Base-by-base conservation (phyloP, 108 stramenopile species). In the Mediolabrus comicus region DNA sequence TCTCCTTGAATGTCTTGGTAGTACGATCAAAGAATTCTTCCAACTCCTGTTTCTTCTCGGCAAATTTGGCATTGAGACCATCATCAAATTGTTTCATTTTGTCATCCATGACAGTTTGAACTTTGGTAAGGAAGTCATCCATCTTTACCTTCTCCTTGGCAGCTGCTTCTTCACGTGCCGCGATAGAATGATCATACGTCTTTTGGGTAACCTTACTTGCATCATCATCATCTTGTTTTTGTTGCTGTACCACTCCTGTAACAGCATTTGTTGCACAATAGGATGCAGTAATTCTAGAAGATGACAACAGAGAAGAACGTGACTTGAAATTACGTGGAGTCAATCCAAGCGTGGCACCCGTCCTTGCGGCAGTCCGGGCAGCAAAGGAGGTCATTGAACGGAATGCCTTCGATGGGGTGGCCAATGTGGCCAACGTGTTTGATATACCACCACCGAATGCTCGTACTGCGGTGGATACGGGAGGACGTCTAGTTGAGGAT, bases 1-100 rank as follows among this genome's bases (percentile, higher is more conserved):
- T 49, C 46, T 49, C 46, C 46, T 49, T 49, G n/a, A 49, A 49
- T 8, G 46, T 49, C 17, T 49, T 49, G 6, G 46, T 16, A 49
- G 46, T 49, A 17, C 22, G 3, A 17, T 49, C 46, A 22, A 49
- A 49, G 2, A 49, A 49, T 22, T 49, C 46, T 17, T 49, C 22
- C 22, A 49, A 8, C 22, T 49, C 46, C 0, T 49, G 46, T 8
- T 49, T 49, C 46, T 49, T 49, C 22, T 49, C 46, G 22, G 46
- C n/a, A 49, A 49, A 49, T 49, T 22, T 49, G 1, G 19, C 19
- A 49, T 49, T 22, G 46, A 49, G 46, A 17, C 10, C 22, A 22
- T 49, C 46, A 49, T 49, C 46, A 49, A 49, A 49, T 49, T 49
- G 46, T 8, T 49, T 49, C 46, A 49, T 49, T 8, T 49, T 49